Conservation (phyloP, 305 asterid genomes). For the Fraxinus sp. region DNA sequence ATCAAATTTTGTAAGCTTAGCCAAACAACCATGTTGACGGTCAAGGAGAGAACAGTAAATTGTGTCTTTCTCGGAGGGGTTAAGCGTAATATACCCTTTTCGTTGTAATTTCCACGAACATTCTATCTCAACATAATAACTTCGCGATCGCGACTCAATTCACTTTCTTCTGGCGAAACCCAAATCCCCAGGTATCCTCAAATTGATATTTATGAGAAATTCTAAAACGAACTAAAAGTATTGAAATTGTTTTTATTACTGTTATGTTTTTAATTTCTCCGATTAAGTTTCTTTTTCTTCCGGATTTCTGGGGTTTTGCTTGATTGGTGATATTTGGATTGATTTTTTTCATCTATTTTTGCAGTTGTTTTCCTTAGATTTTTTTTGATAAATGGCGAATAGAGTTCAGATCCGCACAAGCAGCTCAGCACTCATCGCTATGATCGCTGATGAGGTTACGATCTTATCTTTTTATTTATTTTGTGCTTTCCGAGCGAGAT, state of each 20-base stretch:
- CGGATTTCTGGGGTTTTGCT: not conserved
- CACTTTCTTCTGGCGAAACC: not conserved
- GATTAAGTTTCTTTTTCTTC: not conserved
- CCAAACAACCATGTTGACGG: not conserved
- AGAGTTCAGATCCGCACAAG: constrained; percentile 73
- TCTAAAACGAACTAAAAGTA: not conserved
- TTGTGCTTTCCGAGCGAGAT: not conserved
- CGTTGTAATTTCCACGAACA: not conserved
- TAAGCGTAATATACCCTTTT: not conserved
- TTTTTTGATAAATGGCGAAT: constrained; percentile 64
- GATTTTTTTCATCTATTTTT: not conserved
- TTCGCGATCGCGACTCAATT: not conserved
- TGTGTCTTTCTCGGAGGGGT: not conserved
- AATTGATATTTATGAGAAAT: not conserved
- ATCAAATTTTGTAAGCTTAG: not conserved
- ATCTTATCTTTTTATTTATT: not conserved
- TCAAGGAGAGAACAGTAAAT: not conserved
- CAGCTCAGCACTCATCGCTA: constrained; percentile 86
- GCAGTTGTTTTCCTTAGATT: not conserved
- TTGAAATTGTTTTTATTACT: not conserved
- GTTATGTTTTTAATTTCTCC: not conserved
- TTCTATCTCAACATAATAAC: not conserved
- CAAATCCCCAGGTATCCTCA: not conserved
- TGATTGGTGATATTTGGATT: not conserved
- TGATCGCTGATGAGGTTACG: constrained; percentile 95